Percentiles rank a stretch among this genome's conserved stretches.
phyloP scores from a whole-genome alignment of 345 rosid genomes.

The Lepidium africanum region DNA sequence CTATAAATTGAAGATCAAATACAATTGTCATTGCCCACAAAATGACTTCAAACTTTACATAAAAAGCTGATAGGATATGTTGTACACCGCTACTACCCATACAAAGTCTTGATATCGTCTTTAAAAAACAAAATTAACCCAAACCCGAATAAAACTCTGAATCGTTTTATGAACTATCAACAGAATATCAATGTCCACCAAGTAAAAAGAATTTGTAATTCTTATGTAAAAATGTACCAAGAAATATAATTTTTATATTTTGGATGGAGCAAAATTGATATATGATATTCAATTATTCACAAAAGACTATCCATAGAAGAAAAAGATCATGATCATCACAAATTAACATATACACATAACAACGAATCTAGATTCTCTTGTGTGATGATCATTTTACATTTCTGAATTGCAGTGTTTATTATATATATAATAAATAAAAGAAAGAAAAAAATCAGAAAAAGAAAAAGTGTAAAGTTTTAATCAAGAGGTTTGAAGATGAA shows the following conservation, averaged over 20 bases:
- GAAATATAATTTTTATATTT: not conserved
- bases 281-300: not conserved
- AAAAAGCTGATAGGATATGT: no score
- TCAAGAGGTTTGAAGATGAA: slow-evolving; percentile 36
- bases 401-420: not conserved
- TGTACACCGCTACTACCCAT: no score
- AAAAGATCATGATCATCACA: not conserved
- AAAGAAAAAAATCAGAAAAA: not conserved
- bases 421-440: not conserved
- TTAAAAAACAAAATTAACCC: no score
- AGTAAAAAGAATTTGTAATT: not conserved
- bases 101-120: no score
- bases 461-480: not conserved
- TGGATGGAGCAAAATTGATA: not conserved
- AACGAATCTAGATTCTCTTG: not conserved
- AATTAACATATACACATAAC: not conserved
- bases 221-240: not conserved
- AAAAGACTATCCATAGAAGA: not conserved
- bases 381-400: not conserved
- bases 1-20: no score
- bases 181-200: no score
- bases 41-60: no score
- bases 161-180: no score
- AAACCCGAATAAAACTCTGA: no score
- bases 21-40: no score